Conservation (phyloP, 192 early-diverging fungal genomes). For the Phlyctochytrium bullatum region DNA sequence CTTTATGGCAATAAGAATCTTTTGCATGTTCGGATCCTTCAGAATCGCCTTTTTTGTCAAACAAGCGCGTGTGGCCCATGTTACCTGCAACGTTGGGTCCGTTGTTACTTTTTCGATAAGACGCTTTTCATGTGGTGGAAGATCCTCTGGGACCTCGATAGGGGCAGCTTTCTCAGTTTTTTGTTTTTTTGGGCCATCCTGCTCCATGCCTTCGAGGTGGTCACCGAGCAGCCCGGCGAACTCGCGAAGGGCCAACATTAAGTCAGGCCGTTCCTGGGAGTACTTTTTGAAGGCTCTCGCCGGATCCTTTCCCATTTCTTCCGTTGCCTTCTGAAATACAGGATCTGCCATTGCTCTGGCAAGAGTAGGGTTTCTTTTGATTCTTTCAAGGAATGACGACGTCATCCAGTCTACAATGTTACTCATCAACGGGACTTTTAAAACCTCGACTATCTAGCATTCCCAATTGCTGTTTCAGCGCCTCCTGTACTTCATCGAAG, state of each 20-base stretch:
- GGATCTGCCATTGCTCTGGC: slow-evolving; percentile 37
- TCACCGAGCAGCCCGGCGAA: slow-evolving; percentile 42
- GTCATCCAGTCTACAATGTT: slow-evolving; percentile 41
- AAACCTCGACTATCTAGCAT: slow-evolving; percentile 18
- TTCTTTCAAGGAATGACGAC: slow-evolving; percentile 28
- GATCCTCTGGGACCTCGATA: slow-evolving; percentile 18
- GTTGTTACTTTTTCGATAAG: slow-evolving; percentile 28
- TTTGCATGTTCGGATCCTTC: slow-evolving; percentile 14
- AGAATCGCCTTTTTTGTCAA: slow-evolving; percentile 13
- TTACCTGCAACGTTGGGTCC: slow-evolving; percentile 25
- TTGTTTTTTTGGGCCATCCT: slow-evolving; percentile 2
- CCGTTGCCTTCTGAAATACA: slow-evolving; percentile 27
- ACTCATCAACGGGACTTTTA: neutral
- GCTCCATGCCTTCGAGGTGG: slow-evolving; percentile 24
- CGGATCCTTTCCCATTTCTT: slow-evolving; percentile 35
- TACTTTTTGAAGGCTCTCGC: slow-evolving; percentile 33
- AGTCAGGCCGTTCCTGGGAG: slow-evolving; percentile 22
- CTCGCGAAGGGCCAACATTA: slow-evolving; percentile 35
- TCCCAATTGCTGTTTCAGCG: slow-evolving; percentile 32
- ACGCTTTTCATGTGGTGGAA: slow-evolving; percentile 29
- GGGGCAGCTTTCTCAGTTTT: neutral
- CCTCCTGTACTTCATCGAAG: slow-evolving; percentile 42
- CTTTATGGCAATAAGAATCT: slow-evolving; percentile 13
- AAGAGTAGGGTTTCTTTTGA: slow-evolving; percentile 34
- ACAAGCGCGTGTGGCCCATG: neutral